phyloP scores from a whole-genome alignment of 805 yeast species.

The Saccharomycopsis oosterbeekiorum region DNA sequence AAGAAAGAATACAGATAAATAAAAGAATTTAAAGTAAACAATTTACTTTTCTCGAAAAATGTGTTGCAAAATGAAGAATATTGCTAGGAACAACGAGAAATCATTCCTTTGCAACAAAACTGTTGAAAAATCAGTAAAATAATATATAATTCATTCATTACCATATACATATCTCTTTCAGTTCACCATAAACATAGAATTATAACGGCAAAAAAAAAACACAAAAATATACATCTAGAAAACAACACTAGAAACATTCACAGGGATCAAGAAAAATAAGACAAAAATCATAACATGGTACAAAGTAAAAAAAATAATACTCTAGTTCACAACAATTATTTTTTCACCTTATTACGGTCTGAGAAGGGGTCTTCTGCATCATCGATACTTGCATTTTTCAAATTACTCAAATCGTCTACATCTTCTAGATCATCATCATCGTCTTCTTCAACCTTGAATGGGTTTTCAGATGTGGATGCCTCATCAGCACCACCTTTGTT shows the following conservation, averaged over 20 bases:
- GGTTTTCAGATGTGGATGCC: constrained; percentile 1
- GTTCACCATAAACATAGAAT: too few species aligned
- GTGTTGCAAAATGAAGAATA: too few species aligned
- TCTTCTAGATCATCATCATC: constrained; percentile 15
- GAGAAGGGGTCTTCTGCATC: constrained; percentile 7
- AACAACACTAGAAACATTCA: not conserved
- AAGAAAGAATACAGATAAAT: too few species aligned
- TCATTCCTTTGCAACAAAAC: too few species aligned
- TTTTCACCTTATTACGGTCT: not conserved
- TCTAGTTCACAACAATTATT: not conserved
- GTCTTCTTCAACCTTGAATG: constrained; percentile 17
- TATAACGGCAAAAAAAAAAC: not conserved
- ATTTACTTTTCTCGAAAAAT: too few species aligned
- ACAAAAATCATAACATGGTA: not conserved
- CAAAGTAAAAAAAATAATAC: not conserved
- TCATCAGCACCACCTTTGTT: not conserved
- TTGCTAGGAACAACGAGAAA: not conserved
- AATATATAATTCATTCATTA: not conserved
- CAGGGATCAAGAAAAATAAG: not conserved
- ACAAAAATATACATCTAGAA: not conserved
- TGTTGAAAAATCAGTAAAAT: not conserved
- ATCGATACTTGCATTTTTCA: not conserved
- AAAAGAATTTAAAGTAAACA: too few species aligned
- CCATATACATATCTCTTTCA: not conserved
- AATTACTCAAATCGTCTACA: constrained; percentile 1